Base-by-base conservation (phyloP, 768 basidiomycete genomes). In the Leccinum subgranulosum region DNA sequence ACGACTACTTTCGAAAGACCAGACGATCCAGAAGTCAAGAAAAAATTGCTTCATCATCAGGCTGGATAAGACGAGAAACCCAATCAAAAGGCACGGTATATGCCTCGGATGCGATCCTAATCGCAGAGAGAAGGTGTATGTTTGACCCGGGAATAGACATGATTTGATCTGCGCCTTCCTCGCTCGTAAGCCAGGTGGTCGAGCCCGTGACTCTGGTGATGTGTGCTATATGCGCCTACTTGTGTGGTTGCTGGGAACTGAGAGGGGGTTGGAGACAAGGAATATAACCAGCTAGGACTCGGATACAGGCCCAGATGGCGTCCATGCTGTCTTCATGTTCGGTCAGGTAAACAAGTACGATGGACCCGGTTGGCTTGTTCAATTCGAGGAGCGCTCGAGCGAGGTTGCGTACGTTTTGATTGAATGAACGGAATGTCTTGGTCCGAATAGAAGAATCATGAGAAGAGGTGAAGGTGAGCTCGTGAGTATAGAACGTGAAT, bases 1-100 rank as follows among this genome's bases (percentile, higher is more conserved):
- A 68, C 70, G 21, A 76, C 76, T 2, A 69, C 76, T 53, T 77
- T 77, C 0, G 75, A 74, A 54, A 75, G 74, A 0, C 76, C 76
- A 10, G 76, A 74, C 0, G 76, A 77, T 2, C 76, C 76, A 0
- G 76, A 76, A 12, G 76, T 77, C 51, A 77, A 48, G 58, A 69
- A 69, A 69, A 41, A n/a, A 70, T 68, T 5, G 68, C 66, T 28
- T 70, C 68, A 25, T 69, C 69, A 15, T 70, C 66, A 6, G 67
- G 62, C 34, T 58, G 62, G 10, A 58, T 49, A 8, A 48, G 27
- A 2, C 62, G 59, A 4, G 54, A 62, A 6, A 53, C 36, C 69
- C 62, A 53, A 33, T 60, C 21, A 34, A 47, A 23, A 3, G 57
- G 15, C 28, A 64, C 31, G 17, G 12, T 53, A 34, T 60, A 53